Evolutionary conservation across 2,329 filamentous ascomycete species (phyloP), one percentile per base, ranked within the genome.

Genomic region (Hymenoscyphus infarciens): DNA sequence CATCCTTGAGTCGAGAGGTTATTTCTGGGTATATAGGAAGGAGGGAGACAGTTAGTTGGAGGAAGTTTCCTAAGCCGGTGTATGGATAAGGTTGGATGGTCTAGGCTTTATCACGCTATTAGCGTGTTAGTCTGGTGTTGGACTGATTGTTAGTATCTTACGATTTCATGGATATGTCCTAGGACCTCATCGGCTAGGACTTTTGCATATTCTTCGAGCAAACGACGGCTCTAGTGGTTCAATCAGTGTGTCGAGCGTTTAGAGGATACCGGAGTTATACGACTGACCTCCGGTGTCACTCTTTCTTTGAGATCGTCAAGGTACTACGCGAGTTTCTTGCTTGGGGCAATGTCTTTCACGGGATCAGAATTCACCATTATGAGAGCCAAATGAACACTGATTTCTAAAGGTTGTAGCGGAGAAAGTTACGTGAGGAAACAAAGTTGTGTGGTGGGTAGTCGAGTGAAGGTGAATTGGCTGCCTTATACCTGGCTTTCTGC

Each of bases 61-160:
- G 42, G 55, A 65, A 63, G n/a, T 38, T 49, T 55, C 58, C 56
- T 7, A 56, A 5, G 19, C 63, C 63, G 8, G 61, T 63, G 45
- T 61, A 65, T 35, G 63, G 61, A 33, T 65, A 65, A 7, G 61
- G 61, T 19, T 31, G 39, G 42, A 60, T 33, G 8, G 6, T 27
- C 61, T 58, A 63, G 8, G 61, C 58, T 38, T 55, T 29, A 22
- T 63, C 58, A 52, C 61, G 57, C 58, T 63, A 29, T n/a, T 38
- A 16, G 31, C 5, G 16, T 57, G 1, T 53, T 53, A 2, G 19
- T 22, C 2, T 38, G 6, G 1, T 16, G 55, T 15, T 57, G 13
- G 15, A 2, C 6, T 31, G 35, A 27, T 35, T 25, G 8, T 57
- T 16, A 1, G 15, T 27, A 25, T 45, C 56, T 57, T 42, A 45